These are phyloP conservation scores for Begonia peltatifolia DNA, from an alignment of 306 rosid genomes.

Conservation along the genomic window DNA sequence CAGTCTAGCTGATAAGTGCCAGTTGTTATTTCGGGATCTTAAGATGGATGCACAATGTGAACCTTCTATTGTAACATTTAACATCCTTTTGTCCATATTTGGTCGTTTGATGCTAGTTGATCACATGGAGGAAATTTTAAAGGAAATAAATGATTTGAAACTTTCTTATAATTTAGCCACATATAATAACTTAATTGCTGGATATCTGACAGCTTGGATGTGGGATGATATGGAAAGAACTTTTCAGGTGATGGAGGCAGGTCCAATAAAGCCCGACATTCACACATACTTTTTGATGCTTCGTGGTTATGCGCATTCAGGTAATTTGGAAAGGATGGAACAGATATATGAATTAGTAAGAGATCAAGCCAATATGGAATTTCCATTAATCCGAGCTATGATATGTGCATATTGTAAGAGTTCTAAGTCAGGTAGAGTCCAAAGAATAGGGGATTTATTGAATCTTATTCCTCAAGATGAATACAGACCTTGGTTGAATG, in stretches of 20 bases:
- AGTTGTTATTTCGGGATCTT: conserved; percentile 40
- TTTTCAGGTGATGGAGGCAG: conserved; percentile 34
- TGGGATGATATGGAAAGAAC: conserved; percentile 64
- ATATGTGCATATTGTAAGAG: conserved; percentile 74
- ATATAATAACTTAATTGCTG: conserved; percentile 55
- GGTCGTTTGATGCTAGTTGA: conserved; percentile 56
- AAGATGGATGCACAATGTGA: conserved; percentile 30
- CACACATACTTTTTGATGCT: conserved; percentile 46
- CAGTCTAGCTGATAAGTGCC: conserved; percentile 38
- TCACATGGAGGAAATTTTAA: conserved; percentile 50
- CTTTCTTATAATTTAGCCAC: conserved; percentile 33
- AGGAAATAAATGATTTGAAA: conserved; percentile 24
- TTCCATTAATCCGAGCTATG: conserved; percentile 46
- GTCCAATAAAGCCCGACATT: conserved; percentile 31
- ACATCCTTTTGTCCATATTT: conserved; percentile 36
- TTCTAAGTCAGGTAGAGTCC: conserved; percentile 29
- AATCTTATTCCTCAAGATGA: conserved; percentile 45
- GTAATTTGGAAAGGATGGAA: conserved; percentile 68
- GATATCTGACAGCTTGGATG: conserved; percentile 65
- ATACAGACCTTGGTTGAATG: conserved; percentile 70
- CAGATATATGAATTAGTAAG: conserved; percentile 33
- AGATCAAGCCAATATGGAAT: conserved; percentile 24
- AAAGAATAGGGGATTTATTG: conserved; percentile 37
- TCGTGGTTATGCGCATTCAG: conserved; percentile 65
- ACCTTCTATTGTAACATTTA: conserved; percentile 40